phyloP scores from a whole-genome alignment of 805 yeast genomes.

The Peterozyma toletana region DNA sequence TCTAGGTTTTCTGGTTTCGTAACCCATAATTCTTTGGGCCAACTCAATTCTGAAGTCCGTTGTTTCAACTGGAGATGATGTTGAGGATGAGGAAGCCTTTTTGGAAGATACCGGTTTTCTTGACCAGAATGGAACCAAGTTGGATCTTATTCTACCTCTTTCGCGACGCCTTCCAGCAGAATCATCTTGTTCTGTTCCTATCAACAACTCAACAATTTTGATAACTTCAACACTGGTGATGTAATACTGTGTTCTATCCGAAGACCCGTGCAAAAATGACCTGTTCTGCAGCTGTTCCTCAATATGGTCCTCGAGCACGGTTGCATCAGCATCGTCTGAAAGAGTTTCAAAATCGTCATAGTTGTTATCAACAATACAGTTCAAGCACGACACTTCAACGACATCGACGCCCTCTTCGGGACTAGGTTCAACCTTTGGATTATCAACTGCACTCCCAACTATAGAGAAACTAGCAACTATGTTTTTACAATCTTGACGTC shows the following conservation, averaged over 20 bases:
- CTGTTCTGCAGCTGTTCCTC: not conserved
- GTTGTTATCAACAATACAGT: slow-evolving; percentile 30
- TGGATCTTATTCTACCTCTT: slow-evolving; percentile 60
- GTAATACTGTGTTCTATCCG: slow-evolving; percentile 28
- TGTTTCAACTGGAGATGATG: slow-evolving; percentile 8
- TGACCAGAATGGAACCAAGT: slow-evolving; percentile 62
- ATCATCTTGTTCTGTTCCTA: slow-evolving; percentile 39
- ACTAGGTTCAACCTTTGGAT: slow-evolving; percentile 31
- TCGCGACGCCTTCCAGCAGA: slow-evolving; percentile 51
- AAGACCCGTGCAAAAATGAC: not conserved
- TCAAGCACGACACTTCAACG: slow-evolving; percentile 55
- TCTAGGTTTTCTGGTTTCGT: slow-evolving; percentile 55
- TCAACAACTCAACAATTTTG: slow-evolving; percentile 53
- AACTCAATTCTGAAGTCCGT: slow-evolving; percentile 40
- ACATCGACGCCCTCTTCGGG: slow-evolving; percentile 37
- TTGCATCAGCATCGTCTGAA: slow-evolving; percentile 19
- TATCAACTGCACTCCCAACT: slow-evolving; percentile 41
- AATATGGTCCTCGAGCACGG: slow-evolving; percentile 2
- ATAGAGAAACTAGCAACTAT: slow-evolving; percentile 43
- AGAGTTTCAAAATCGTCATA: slow-evolving; percentile 12
- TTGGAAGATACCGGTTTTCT: slow-evolving; percentile 48
- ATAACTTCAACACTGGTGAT: slow-evolving; percentile 64
- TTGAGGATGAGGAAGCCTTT: slow-evolving; percentile 13
- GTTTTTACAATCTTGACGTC: slow-evolving; percentile 40
- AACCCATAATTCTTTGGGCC: slow-evolving; percentile 60